These are phyloP conservation scores for Russula compacta DNA, from an alignment of 768 basidiomycete species.

Conservation along the genomic window DNA sequence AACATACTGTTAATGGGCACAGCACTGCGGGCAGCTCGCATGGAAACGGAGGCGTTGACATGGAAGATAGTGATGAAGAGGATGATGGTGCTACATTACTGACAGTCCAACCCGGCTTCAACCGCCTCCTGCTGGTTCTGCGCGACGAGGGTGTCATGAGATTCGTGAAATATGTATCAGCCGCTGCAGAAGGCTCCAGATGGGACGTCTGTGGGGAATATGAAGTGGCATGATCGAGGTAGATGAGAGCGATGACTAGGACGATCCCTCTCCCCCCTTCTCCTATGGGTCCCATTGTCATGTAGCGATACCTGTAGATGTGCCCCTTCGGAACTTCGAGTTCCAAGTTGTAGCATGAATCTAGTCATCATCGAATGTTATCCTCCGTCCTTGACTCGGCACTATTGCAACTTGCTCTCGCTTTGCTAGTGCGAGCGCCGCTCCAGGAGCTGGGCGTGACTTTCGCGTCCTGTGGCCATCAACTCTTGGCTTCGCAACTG, in stretches of 20 bases:
- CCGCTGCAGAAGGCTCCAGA: slow-evolving; percentile 78
- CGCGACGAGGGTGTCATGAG: slow-evolving; percentile 90
- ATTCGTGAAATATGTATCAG: slow-evolving; percentile 93
- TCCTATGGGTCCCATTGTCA: neutral
- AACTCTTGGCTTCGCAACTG: neutral
- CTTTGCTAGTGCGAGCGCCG: slow-evolving; percentile 67
- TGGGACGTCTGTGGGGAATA: slow-evolving; percentile 95
- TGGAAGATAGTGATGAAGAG: slow-evolving; percentile 15
- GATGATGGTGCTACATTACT: slow-evolving; percentile 73
- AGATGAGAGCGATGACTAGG: slow-evolving; percentile 13
- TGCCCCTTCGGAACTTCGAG: neutral
- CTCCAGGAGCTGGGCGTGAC: slow-evolving; percentile 60
- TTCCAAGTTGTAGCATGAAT: slow-evolving; percentile 6
- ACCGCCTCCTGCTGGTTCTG: slow-evolving; percentile 78
- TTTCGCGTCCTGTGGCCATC: neutral
- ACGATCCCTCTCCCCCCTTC: neutral
- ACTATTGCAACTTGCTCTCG: slow-evolving; percentile 71
- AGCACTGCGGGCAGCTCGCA: slow-evolving; percentile 17
- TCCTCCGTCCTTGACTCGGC: slow-evolving; percentile 61
- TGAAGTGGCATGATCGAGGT: slow-evolving; percentile 66
- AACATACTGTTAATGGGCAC: slow-evolving; percentile 18
- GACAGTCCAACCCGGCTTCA: slow-evolving; percentile 84
- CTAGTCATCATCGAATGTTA: slow-evolving; percentile 43
- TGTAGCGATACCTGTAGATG: slow-evolving; percentile 2
- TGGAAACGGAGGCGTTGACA: neutral